Evolutionary conservation across 106 monocot species (phyloP), one percentile per base, ranked within the genome.

Genomic region (Dioscorea alata): DNA sequence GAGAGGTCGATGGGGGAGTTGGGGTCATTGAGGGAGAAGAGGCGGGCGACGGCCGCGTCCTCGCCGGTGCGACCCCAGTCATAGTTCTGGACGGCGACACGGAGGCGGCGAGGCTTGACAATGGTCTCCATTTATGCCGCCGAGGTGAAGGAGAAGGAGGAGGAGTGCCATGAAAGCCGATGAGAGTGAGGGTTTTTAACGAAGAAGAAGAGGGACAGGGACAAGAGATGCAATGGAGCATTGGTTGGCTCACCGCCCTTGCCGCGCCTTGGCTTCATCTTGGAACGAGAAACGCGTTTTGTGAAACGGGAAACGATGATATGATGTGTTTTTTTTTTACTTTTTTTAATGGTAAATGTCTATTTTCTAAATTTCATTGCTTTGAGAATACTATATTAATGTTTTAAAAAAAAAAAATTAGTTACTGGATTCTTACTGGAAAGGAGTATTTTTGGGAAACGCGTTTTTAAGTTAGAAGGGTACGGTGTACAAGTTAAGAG

Each of bases 71-170:
- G 32, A 12, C 90, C 99, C 99, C 93, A 93, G 22, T 87, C 99
- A 90, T 99, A 99, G 73, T 73, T 87, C 83, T 93, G 80, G 34
- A 85, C 93, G 7, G 85, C 59, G 84, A 89, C 93, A 3, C 77
- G 71, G 49, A 99, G 85, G 71, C 79, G 48, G 25, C 79, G 57
- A 9, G 70, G 60, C 60, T 16, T 21, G 23, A 35, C 25, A 5
- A 5, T 42, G 53, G 54, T 4, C 24, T 73, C 67, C 60, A 48
- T 35, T 50, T 14, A 54, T 54, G 18, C 19, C 54, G 3, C 0
- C 54, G 13, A 54, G 54, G 54, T 13, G 18, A 14, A 54, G 54
- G 54, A 54, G 15, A 19, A 54, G 13, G 54, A 54, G 54, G 54
- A 54, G 7, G 54, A 8, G 54, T 14, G 54, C 54, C 54, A 54